Evolutionary conservation across 176 grass and related monocot genomes (phyloP).

Genomic region (Pharus latifolius): DNA sequence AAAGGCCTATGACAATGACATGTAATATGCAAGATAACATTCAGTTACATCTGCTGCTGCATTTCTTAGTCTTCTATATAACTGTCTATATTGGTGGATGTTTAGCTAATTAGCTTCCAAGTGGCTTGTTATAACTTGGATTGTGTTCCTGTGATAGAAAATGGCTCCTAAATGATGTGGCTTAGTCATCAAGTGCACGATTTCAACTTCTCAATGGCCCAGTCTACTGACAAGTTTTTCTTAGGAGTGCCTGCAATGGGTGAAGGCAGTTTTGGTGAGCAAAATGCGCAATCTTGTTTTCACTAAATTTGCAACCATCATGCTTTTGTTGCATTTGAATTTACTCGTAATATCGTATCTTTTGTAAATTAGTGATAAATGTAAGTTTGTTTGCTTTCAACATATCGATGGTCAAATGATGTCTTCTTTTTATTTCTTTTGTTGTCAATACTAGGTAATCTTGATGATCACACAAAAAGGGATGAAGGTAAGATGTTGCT

Average conservation of each 20-base stretch:
- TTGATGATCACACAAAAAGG: conserved; percentile 29
- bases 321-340: conserved; percentile 3
- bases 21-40: conserved; percentile 4
- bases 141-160: conserved; percentile 18
- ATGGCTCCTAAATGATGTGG: conserved; percentile 39
- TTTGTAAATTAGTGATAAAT: background rate
- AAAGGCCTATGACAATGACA: conserved; percentile 21
- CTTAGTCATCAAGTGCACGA: conserved; percentile 53
- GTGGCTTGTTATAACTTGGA: background rate
- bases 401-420: background rate
- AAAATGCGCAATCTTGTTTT: conserved; percentile 49
- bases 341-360: background rate
- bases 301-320: background rate
- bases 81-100: background rate
- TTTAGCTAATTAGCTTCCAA: background rate
- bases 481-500: conserved; percentile 61
- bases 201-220: conserved; percentile 39
- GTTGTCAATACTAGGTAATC: conserved; percentile 26
- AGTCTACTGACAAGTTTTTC: conserved; percentile 44
- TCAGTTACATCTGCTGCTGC: background rate
- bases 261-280: conserved; percentile 45
- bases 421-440: conserved; percentile 6
- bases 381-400: background rate
- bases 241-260: conserved; percentile 61
- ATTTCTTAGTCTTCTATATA: no score